A percentile compares a stretch with the other conserved stretches of the same genome.
phyloP scores from a whole-genome alignment of 352 stramenopile genomes.

The Pythium rhizo-oryzae region DNA sequence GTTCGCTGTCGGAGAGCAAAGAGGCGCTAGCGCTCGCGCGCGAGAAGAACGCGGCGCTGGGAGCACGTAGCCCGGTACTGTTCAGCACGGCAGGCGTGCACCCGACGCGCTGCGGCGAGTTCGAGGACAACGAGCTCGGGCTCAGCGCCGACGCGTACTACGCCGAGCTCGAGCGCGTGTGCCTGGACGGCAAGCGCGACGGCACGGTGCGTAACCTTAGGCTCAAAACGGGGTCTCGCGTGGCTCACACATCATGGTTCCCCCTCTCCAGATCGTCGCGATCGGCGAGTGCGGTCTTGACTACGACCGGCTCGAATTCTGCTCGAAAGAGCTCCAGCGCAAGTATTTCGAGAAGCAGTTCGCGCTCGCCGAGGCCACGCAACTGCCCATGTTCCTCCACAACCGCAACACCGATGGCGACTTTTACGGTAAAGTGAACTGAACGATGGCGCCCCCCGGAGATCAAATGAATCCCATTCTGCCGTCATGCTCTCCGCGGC shows the following conservation, averaged over 20 bases:
- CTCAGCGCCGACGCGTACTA: constrained; percentile 68
- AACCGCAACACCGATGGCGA: constrained; percentile 94
- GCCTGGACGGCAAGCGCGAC: constrained; percentile 54
- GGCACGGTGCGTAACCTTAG: constrained; percentile 39
- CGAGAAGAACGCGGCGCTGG: constrained; percentile 14
- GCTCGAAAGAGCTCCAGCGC: constrained; percentile 87
- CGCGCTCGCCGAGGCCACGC: constrained; percentile 75
- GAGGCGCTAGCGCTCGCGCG: constrained; percentile 34
- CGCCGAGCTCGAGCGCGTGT: constrained; percentile 52
- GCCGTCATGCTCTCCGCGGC: no score
- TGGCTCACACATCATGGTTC: neutral
- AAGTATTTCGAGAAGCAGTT: constrained; percentile 95
- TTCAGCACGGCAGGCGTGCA: constrained; percentile 80
- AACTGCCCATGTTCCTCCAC: constrained; percentile 97
- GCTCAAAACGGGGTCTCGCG: no score
- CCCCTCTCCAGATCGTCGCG: constrained; percentile 75
- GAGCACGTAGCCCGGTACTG: constrained; percentile 25
- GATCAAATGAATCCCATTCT: no score
- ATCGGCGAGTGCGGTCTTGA: constrained; percentile 97
- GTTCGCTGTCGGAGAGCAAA: constrained; percentile 35
- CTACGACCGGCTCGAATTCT: constrained; percentile 97
- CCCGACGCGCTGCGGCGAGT: constrained; percentile 91
- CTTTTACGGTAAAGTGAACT: constrained; percentile 75
- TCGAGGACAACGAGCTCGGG: constrained; percentile 54
- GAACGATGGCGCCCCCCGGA: no score